Evolutionary conservation across 306 rosid species (phyloP).

Genomic region (Castanospermum australe): DNA sequence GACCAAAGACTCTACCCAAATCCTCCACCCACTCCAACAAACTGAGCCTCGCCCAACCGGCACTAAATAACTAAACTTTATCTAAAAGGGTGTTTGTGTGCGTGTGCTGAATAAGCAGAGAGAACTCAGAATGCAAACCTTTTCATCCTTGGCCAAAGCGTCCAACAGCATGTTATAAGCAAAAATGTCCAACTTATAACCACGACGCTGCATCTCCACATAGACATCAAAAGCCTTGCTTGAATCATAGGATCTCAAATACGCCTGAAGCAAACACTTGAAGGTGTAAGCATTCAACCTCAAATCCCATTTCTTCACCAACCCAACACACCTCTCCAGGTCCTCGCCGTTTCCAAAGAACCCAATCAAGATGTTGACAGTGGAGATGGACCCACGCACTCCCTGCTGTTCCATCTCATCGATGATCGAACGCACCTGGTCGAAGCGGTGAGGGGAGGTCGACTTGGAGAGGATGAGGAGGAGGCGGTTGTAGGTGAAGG

Average conservation of each 20-base stretch:
- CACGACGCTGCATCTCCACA: slow-evolving; percentile 52
- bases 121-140: slow-evolving; percentile 42
- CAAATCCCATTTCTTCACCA: slow-evolving; percentile 80
- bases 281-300: slow-evolving; percentile 70
- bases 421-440: slow-evolving; percentile 53
- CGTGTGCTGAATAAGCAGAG: neutral
- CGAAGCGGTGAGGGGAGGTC: slow-evolving; percentile 48
- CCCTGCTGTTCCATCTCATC: slow-evolving; percentile 54
- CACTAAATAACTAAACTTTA: neutral
- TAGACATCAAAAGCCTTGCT: slow-evolving; percentile 53
- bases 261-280: slow-evolving; percentile 91
- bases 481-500: slow-evolving; percentile 76
- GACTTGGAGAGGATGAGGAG: slow-evolving; percentile 83
- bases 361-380: slow-evolving; percentile 71
- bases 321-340: slow-evolving; percentile 46
- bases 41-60: neutral
- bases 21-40: too few species aligned
- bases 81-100: neutral
- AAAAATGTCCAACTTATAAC: slow-evolving; percentile 67
- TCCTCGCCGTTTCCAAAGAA: slow-evolving; percentile 58
- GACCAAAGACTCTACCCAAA: neutral
- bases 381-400: slow-evolving; percentile 71
- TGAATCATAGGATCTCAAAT: slow-evolving; percentile 58
- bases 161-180: slow-evolving; percentile 83
- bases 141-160: slow-evolving; percentile 67